Evolutionary conservation across 306 rosid genomes (phyloP).

Genomic region (Prinsepia uniflora): DNA sequence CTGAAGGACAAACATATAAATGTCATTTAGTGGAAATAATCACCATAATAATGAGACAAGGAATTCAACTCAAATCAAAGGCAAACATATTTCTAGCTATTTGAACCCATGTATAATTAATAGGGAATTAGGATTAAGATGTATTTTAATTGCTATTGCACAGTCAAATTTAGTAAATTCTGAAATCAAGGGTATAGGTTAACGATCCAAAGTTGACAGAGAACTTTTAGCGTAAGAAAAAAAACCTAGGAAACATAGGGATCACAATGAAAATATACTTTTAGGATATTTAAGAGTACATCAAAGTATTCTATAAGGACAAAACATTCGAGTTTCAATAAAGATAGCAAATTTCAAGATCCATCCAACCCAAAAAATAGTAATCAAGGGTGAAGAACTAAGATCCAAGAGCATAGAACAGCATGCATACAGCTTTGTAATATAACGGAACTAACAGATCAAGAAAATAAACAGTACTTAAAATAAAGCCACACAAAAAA

Average conservation of each 20-base stretch:
- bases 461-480: background rate
- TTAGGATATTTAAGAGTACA: background rate
- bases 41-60: background rate
- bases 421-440: background rate
- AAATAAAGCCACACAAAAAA: conserved; percentile 20
- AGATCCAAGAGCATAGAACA: background rate
- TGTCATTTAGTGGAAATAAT: conserved; percentile 5
- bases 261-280: background rate
- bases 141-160: background rate
- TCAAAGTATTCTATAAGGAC: background rate
- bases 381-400: background rate
- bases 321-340: background rate
- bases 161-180: background rate
- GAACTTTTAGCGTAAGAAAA: background rate
- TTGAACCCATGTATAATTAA: background rate
- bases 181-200: background rate
- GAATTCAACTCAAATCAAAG: background rate
- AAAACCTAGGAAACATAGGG: background rate
- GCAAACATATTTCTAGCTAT: background rate
- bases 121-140: background rate
- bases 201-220: background rate
- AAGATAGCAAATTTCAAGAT: background rate
- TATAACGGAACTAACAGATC: background rate
- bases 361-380: background rate
- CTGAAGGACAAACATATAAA: conserved; percentile 45